Percentiles rank a stretch among this genome's conserved stretches.
Conservation (phyloP, 352 stramenopile genomes). For the Globisporangium iwayamae region DNA sequence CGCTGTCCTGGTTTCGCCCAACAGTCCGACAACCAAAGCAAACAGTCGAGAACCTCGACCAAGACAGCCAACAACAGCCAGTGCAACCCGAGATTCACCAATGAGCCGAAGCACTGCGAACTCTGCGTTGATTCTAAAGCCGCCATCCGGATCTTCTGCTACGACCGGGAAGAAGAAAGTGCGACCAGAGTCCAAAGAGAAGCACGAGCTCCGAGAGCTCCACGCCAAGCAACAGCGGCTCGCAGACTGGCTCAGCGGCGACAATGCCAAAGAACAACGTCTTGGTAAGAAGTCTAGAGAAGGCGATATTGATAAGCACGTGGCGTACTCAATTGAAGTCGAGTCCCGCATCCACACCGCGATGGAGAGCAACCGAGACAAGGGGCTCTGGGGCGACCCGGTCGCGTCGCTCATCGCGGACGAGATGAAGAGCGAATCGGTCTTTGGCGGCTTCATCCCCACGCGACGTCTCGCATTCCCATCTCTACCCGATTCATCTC, state of each 20-base stretch:
- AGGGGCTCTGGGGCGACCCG: constrained; percentile 37
- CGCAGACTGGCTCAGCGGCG: constrained; percentile 10
- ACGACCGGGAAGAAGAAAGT: constrained; percentile 1
- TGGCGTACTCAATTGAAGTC: constrained; percentile 37
- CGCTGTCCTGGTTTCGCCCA: background rate
- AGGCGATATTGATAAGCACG: background rate
- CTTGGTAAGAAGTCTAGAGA: constrained; percentile 7
- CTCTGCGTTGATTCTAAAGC: too few relatives aligned
- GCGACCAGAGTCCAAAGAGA: background rate
- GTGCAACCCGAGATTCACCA: background rate
- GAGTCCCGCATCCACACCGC: constrained; percentile 26
- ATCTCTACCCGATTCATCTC: background rate
- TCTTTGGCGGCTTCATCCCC: constrained; percentile 40
- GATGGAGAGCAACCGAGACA: constrained; percentile 20
- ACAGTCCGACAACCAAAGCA: background rate
- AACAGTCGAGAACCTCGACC: background rate
- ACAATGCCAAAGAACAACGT: background rate
- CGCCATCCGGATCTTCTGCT: background rate
- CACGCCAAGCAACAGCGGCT: constrained; percentile 13
- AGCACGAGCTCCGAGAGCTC: constrained; percentile 14
- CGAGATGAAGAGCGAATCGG: constrained; percentile 53
- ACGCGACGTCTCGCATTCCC: constrained; percentile 34
- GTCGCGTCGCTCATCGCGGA: constrained; percentile 46
- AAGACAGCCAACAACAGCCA: background rate
- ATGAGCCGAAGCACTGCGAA: background rate